Percentiles rank a stretch among this genome's conserved stretches.
phyloP scores from a whole-genome alignment of 108 stramenopile species.

The Stephanodiscus minutulus region DNA sequence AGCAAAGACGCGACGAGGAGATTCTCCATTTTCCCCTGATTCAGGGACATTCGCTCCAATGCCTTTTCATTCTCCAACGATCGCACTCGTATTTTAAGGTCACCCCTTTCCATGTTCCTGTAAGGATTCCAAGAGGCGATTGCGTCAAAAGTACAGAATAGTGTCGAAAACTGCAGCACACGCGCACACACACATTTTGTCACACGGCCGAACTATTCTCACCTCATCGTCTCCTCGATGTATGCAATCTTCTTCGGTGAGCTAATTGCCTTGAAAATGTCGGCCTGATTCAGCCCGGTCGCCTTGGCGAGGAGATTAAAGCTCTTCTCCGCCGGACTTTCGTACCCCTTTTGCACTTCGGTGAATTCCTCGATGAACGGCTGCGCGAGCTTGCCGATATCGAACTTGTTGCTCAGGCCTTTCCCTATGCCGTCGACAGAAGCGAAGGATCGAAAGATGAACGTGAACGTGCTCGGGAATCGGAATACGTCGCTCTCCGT shows the following conservation, averaged over 20 bases:
- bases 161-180: too few relatives aligned
- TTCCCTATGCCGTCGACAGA: slow-evolving; percentile 97
- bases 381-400: slow-evolving; percentile 92
- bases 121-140: too few relatives aligned
- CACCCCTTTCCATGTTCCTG: slow-evolving; percentile 83
- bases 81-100: slow-evolving; percentile 91
- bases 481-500: slow-evolving; percentile 89
- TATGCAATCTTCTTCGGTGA: slow-evolving; percentile 88
- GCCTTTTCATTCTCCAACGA: slow-evolving; percentile 93
- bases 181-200: too few relatives aligned
- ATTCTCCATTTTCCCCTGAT: slow-evolving; percentile 77
- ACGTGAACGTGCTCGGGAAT: slow-evolving; percentile 96
- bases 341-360: slow-evolving; percentile 71
- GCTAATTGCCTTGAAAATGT: slow-evolving; percentile 76
- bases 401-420: slow-evolving; percentile 85
- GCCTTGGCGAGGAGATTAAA: slow-evolving; percentile 76
- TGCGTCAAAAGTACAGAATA: too few relatives aligned
- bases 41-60: slow-evolving; percentile 83
- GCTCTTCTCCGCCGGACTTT: slow-evolving; percentile 68
- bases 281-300: slow-evolving; percentile 79
- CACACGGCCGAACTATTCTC: too few relatives aligned
- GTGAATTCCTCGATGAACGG: slow-evolving; percentile 94
- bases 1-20: slow-evolving; percentile 70
- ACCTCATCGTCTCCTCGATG: slow-evolving; percentile 90
- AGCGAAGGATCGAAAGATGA: slow-evolving; percentile 97